These are phyloP conservation scores for Candida tunisiensis DNA, from an alignment of 1,139 yeast genomes.

Conservation along the genomic window DNA sequence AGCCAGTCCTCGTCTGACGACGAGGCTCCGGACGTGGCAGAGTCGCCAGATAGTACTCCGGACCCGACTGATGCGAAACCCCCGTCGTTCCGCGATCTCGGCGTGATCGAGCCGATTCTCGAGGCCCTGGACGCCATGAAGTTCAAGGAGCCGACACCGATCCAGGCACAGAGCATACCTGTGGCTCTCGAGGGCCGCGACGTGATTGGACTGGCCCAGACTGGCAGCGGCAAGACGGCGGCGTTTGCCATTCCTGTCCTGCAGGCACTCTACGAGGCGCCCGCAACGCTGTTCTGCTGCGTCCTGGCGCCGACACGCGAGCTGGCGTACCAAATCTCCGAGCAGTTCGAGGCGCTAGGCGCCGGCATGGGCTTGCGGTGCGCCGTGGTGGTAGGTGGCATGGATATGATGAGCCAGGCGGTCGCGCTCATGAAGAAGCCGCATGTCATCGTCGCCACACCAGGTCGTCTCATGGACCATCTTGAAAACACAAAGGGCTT, in stretches of 20 bases:
- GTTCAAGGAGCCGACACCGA: slow-evolving; percentile 82
- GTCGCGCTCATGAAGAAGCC: slow-evolving; percentile 88
- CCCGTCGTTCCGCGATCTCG: slow-evolving; percentile 24
- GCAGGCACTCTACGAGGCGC: slow-evolving; percentile 81
- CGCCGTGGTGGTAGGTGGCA: slow-evolving; percentile 89
- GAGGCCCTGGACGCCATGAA: slow-evolving; percentile 71
- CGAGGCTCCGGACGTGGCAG: too few species aligned
- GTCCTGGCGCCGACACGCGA: slow-evolving; percentile 96
- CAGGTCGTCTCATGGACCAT: slow-evolving; percentile 93
- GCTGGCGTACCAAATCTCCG: slow-evolving; percentile 88
- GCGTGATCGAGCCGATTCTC: slow-evolving; percentile 59
- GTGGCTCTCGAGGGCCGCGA: slow-evolving; percentile 87
- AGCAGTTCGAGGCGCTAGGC: slow-evolving; percentile 90
- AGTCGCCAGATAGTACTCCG: too few species aligned
- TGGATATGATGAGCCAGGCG: slow-evolving; percentile 98
- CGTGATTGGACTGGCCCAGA: slow-evolving; percentile 96
- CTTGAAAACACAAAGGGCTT: slow-evolving; percentile 91
- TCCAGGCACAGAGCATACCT: slow-evolving; percentile 84
- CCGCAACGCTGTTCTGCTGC: slow-evolving; percentile 74
- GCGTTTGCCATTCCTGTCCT: slow-evolving; percentile 88
- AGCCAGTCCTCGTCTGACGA: too few species aligned
- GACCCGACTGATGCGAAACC: too few species aligned
- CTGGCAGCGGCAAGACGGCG: slow-evolving; percentile 98
- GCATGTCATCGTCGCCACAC: slow-evolving; percentile 89
- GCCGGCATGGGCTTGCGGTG: slow-evolving; percentile 77